Evolutionary conservation across 2,329 filamentous ascomycete species (phyloP), one percentile per base, ranked within the genome.

Genomic region (Pseudogymnoascus sp.): DNA sequence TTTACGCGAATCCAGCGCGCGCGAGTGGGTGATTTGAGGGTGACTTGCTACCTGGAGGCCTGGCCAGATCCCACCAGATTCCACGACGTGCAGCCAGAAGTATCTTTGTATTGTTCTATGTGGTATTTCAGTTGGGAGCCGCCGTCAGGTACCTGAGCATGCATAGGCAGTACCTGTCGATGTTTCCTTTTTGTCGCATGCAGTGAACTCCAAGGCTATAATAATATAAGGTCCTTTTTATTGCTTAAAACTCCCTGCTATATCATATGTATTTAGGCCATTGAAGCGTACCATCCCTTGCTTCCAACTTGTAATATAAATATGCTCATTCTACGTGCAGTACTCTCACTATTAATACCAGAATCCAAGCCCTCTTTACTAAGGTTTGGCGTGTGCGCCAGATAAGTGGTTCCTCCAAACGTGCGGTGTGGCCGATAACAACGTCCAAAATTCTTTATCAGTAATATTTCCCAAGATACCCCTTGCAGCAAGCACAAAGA

Each of bases 391-490:
- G 47, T 28, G 47, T 33, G 47, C 47, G 47, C 28, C 47, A 53
- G 47, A 53, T 53, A 53, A 53, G 47, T 53, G 47, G 47, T 53
- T 35, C 47, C 28, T 53, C 28, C 47, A 12, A 47, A 53, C n/a
- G 28, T 53, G 28, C 47, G 28, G 47, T 53, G 47, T 53, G 47
- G 47, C 47, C 47, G 47, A 53, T 53, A 53, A 53, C 47, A 12
- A 53, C 47, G 18, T 53, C 47, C 47, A 53, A 53, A 53, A 12
- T 53, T 53, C 47, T 53, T 53, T 53, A 53, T 53, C 47, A 53
- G 47, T 53, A 53, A 15, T 53, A 53, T 53, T 53, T 53, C 47
- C 33, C 47, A 53, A 53, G 33, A 28, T 33, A 53, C 47, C 47
- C 47, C 47, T 33, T 53, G 11, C 28, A 53, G 47, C 15, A 35